Evolutionary conservation across 1,139 yeast genomes (phyloP), one percentile per base, ranked within the genome.

Genomic region (Pneumocystis wakefieldiae): DNA sequence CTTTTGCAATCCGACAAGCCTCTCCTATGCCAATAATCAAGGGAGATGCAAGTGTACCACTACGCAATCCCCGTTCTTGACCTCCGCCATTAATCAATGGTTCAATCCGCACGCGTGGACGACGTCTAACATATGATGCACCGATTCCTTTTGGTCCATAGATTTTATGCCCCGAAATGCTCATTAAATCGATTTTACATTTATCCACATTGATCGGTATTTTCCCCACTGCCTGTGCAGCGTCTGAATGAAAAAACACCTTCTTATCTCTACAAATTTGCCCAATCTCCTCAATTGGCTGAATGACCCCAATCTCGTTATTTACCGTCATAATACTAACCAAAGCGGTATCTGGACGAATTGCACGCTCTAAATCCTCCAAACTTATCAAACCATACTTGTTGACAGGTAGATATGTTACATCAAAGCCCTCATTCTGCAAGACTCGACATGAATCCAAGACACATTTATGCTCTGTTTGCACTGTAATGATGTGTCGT

Each of bases 71-170:
- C 77, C 99, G 86, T 77, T 92, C 99, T 78, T 92, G 99, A 63
- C 99, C 99, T 75, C 99, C 99, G 70, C 99, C 99, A 67, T 90
- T 86, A 69, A 92, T 87, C 66, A 92, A 79, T 42, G 99, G 97
- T 69, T 91, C 97, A 68, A 92, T 75, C 81, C 99, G 86, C 63
- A 94, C 98, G 77, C 99, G 85, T 68, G 99, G 99, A 76, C 98
- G 84, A 81, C 99, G 87, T 76, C 98, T 85, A 57, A 94, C 92
- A 73, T 82, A 92, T 70, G 91, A 80, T 17, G 98, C 99, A 71
- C 99, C 99, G 68, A 90, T 82, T 67, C 99, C 99, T 82, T 86
- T 92, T 68, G 99, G 99, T 4, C 98, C 99, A 75, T 94, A 92
- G 66, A 94, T 86, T 77, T 92, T 92, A 77, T 92, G 99, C 3